phyloP scores from a whole-genome alignment of 148 eudicot genomes.

The Spergularia bocconei region DNA sequence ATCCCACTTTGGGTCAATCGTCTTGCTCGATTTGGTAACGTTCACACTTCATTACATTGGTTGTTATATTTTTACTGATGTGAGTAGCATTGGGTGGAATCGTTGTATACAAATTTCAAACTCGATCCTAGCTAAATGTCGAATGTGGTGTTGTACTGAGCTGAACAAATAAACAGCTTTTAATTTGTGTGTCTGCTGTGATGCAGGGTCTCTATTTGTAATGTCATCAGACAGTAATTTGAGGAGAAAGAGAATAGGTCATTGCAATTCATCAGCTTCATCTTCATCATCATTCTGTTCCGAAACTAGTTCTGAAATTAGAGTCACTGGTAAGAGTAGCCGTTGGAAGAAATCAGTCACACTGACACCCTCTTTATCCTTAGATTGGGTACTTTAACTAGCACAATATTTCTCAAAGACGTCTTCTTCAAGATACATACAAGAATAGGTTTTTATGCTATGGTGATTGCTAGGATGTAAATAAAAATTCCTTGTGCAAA shows the following conservation, averaged over 20 bases:
- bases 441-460: too few relatives aligned
- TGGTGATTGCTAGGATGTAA: too few relatives aligned
- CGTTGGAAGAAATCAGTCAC: constrained; percentile 18
- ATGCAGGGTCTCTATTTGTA: constrained; percentile 50
- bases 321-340: not conserved
- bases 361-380: constrained; percentile 19
- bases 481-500: too few relatives aligned
- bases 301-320: constrained; percentile 10
- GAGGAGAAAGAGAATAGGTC: constrained; percentile 32
- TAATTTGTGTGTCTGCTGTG: not conserved
- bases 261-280: constrained; percentile 23
- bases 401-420: not conserved
- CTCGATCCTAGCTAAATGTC: not conserved
- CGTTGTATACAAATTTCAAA: too few relatives aligned
- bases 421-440: too few relatives aligned
- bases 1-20: constrained; percentile 72
- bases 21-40: constrained; percentile 48
- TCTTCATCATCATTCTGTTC: constrained; percentile 14
- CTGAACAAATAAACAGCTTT: not conserved
- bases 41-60: not conserved
- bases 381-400: constrained; percentile 21
- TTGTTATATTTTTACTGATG: too few relatives aligned
- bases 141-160: not conserved
- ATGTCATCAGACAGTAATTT: constrained; percentile 31
- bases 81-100: too few relatives aligned